These are phyloP conservation scores for Kurtzmaniella fragi DNA, from an alignment of 805 yeast genomes.

Conservation along the genomic window DNA sequence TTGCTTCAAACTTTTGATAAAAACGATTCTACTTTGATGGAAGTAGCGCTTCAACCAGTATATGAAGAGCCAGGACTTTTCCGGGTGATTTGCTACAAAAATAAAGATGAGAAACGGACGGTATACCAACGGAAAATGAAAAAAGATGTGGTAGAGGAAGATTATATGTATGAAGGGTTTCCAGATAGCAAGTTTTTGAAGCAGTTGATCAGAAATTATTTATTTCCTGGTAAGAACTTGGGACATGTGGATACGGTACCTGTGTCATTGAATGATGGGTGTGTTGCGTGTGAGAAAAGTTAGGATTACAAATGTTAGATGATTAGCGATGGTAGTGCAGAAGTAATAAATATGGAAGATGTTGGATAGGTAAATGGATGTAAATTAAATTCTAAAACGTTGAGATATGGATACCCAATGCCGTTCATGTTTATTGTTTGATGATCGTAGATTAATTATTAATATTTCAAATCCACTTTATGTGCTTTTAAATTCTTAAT, in stretches of 20 bases:
- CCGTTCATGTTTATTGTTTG: too few species aligned
- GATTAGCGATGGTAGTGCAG: too few species aligned
- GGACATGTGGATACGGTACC: slow-evolving; percentile 56
- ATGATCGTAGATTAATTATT: too few species aligned
- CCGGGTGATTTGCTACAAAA: slow-evolving; percentile 11
- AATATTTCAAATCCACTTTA: too few species aligned
- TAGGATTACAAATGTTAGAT: too few species aligned
- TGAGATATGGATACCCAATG: too few species aligned
- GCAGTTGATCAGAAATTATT: slow-evolving; percentile 53
- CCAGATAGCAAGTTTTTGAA: slow-evolving; percentile 83
- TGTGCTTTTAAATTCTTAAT: too few species aligned
- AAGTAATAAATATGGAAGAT: too few species aligned
- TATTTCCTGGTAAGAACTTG: slow-evolving; percentile 50
- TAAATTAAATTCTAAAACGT: too few species aligned
- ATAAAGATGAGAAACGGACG: slow-evolving; percentile 5
- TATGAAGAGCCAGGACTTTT: slow-evolving; percentile 20
- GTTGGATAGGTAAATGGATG: too few species aligned
- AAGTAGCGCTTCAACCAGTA: slow-evolving; percentile 29
- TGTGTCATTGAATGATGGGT: too few species aligned
- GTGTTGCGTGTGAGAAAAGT: too few species aligned
- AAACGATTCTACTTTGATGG: slow-evolving; percentile 32
- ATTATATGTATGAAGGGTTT: slow-evolving; percentile 58
- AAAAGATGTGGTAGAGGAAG: slow-evolving; percentile 22
- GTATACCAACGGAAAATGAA: slow-evolving; percentile 53
- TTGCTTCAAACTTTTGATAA: slow-evolving; percentile 75